Conservation (phyloP, 306 rosid species). For the Gastrolobium bilobum region DNA sequence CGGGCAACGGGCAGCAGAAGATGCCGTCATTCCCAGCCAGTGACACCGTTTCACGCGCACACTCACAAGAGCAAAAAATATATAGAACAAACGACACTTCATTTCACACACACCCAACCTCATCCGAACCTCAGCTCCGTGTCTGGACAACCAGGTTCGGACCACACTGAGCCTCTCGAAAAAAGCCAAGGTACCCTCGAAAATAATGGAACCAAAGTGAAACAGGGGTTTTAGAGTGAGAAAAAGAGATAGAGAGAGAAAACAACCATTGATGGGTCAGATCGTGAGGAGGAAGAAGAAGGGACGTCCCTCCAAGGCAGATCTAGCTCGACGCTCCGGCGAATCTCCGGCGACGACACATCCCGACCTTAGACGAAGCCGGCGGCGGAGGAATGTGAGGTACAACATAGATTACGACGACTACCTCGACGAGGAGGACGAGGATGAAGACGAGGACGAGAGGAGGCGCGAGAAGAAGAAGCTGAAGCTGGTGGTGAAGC, state of each 20-base stretch:
- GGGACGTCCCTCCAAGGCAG: slow-evolving; percentile 96
- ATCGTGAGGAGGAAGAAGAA: slow-evolving; percentile 99
- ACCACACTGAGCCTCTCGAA: slow-evolving; percentile 59
- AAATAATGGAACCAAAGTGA: slow-evolving; percentile 67
- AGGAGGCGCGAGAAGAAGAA: slow-evolving; percentile 83
- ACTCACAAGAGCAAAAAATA: not conserved
- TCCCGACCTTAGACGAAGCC: slow-evolving; percentile 79
- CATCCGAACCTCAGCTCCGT: slow-evolving; percentile 61
- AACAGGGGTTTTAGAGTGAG: slow-evolving; percentile 46
- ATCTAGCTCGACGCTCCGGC: slow-evolving; percentile 84
- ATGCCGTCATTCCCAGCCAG: slow-evolving; percentile 25
- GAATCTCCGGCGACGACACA: slow-evolving; percentile 58
- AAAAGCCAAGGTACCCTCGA: slow-evolving; percentile 62
- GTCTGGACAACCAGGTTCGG: slow-evolving; percentile 56
- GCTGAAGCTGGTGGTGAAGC: slow-evolving; percentile 88
- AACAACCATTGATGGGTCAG: slow-evolving; percentile 77
- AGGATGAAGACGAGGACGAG: slow-evolving; percentile 82
- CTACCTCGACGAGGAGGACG: slow-evolving; percentile 76
- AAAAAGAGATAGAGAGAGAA: slow-evolving; percentile 5
- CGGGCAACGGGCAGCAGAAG: slow-evolving; percentile 78
- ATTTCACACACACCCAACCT: not conserved
- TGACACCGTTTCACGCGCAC: slow-evolving; percentile 28
- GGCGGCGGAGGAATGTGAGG: slow-evolving; percentile 87
- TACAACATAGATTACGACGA: slow-evolving; percentile 92
- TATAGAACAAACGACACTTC: not conserved